A percentile compares a stretch with the other conserved stretches of the same genome.
These are phyloP conservation scores for Fusarium acutatum DNA, from an alignment of 2,329 filamentous ascomycete genomes.

Conservation along the genomic window DNA sequence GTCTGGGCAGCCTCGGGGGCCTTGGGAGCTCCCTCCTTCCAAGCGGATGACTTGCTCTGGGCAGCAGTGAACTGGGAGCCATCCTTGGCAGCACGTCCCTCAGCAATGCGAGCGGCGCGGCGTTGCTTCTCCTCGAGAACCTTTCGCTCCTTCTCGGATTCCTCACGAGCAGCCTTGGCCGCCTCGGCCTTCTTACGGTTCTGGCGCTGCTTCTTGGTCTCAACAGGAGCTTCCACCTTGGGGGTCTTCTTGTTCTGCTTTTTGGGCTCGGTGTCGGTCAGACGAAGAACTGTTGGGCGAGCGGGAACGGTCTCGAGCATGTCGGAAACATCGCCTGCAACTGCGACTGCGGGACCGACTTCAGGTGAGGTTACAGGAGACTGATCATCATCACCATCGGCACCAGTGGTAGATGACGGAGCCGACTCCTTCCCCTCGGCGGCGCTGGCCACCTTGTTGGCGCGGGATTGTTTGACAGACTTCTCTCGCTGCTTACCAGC, in stretches of 20 bases:
- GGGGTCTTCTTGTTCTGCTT: slow-evolving; percentile 70
- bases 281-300: slow-evolving; percentile 78
- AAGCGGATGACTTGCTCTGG: slow-evolving; percentile 54
- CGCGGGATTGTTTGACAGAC: slow-evolving; percentile 75
- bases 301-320: slow-evolving; percentile 82
- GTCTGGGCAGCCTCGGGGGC: slow-evolving; percentile 44
- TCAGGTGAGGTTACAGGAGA: slow-evolving; percentile 75
- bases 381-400: slow-evolving; percentile 82
- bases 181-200: slow-evolving; percentile 89
- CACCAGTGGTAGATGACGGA: slow-evolving; percentile 73
- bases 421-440: slow-evolving; percentile 55
- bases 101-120: slow-evolving; percentile 80
- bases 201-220: slow-evolving; percentile 96
- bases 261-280: slow-evolving; percentile 73
- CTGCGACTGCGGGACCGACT: slow-evolving; percentile 61
- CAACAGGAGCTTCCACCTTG: slow-evolving; percentile 71
- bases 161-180: slow-evolving; percentile 76
- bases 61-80: slow-evolving; percentile 68
- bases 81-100: slow-evolving; percentile 85
- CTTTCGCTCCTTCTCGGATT: slow-evolving; percentile 82
- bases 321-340: slow-evolving; percentile 79
- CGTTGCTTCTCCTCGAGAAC: slow-evolving; percentile 82
- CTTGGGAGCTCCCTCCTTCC: slow-evolving; percentile 51
- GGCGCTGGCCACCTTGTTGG: slow-evolving; percentile 58
- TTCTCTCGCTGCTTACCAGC: slow-evolving; percentile 71